Evolutionary conservation across 192 early-diverging fungal species (phyloP), one percentile per base, ranked within the genome.

Genomic region (Backusella tarrabulga): DNA sequence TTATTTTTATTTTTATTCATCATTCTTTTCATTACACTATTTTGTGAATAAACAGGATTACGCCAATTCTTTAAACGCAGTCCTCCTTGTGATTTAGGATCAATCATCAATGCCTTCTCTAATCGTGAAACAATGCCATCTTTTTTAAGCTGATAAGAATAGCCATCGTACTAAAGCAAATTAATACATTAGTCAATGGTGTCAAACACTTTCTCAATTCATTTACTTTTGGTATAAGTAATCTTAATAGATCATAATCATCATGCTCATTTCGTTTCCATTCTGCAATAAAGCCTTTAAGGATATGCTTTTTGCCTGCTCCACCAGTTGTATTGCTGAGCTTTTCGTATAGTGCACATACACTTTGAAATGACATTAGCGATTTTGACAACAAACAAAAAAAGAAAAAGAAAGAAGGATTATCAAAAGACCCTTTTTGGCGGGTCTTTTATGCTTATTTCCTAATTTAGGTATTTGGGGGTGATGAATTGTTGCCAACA

Each of bases 61-160:
- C 23, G 26, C 38, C 15, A 95, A 68, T 92, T 81, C 26, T 87
- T 82, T 8, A 93, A 80, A 32, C 84, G 77, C 40, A 86, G 44
- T 34, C 89, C 93, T 44, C 90, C 87, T 15, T 87, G 82, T 2
- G 93, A 94, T 11, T 85, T 85, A 19, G 56, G 68, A 17, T 80
- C 76, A 29, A 95, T 82, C 34, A 89, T 88, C 42, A 95, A 78
- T 23, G 84, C 87, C 34, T 86, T 80, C 29, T 90, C 85, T 63
- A 94, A 94, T 15, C 86, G 63, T 54, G 88, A 88, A 5, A 91
- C 93, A 74, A 95, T 84, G 35, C 82, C 86, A 68, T 80, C 80
- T 44, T 94, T 90, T 75, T 93, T 94, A 75, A 95, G 81, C 19
- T 88, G 85, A 78, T 94, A 93, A 35, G 29, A 32, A 44, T 42